Conservation (phyloP, 75 land plant genomes). For the Sequoiadendron giganteum region DNA sequence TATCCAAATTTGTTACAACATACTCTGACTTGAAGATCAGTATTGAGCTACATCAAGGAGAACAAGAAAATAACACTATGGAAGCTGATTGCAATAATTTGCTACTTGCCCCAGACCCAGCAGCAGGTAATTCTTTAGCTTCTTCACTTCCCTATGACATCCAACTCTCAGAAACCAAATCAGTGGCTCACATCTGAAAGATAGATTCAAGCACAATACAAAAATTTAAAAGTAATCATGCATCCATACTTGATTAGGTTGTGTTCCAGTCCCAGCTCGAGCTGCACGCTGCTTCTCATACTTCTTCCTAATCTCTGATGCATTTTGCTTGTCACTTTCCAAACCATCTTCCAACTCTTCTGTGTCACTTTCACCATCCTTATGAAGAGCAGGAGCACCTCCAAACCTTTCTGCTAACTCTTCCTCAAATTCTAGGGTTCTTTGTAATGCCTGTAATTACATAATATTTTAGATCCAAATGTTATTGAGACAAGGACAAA, state of each 20-base stretch:
- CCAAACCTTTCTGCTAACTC: constrained; percentile 94
- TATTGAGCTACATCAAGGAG: not conserved
- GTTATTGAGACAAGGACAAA: not conserved
- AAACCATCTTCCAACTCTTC: constrained; percentile 62
- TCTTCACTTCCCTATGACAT: constrained; percentile 49
- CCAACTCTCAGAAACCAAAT: not conserved
- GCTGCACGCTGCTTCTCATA: constrained; percentile 86
- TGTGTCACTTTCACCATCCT: constrained; percentile 41
- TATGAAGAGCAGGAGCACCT: constrained; percentile 44
- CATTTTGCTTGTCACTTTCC: constrained; percentile 54
- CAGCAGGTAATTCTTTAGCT: constrained; percentile 41
- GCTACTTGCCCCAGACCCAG: constrained; percentile 62
- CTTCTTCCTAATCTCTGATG: constrained; percentile 82
- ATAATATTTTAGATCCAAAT: not conserved
- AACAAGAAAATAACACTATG: not conserved
- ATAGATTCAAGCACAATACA: not conserved
- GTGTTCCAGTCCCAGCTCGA: constrained; percentile 38
- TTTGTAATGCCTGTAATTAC: constrained; percentile 26
- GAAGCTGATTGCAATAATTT: not conserved
- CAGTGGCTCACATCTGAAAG: not conserved
- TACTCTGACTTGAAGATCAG: not conserved
- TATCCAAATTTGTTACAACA: not conserved
- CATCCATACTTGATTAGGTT: constrained; percentile 2
- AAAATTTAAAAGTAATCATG: not conserved
- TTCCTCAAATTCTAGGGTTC: constrained; percentile 96